phyloP scores from a whole-genome alignment of 768 basidiomycete species.

The Chalciporus pseudorubinellus region DNA sequence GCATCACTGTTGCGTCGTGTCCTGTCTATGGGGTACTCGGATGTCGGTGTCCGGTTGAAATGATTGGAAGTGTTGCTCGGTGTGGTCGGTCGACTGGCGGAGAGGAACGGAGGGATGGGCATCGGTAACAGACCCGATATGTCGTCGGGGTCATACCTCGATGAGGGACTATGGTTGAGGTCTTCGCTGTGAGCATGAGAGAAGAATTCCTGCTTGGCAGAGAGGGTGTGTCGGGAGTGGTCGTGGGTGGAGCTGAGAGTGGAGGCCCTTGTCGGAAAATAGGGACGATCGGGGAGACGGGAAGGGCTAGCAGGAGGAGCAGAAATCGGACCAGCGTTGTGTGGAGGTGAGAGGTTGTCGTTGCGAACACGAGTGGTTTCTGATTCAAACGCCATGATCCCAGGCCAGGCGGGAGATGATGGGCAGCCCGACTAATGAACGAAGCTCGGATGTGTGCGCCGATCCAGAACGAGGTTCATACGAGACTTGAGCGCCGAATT shows the following conservation, averaged over 20 bases:
- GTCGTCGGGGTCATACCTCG: constrained; percentile 12
- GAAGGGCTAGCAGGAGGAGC: constrained; percentile 36
- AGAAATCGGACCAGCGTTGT: constrained; percentile 29
- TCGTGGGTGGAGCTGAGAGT: constrained; percentile 55
- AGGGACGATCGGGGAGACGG: constrained; percentile 49
- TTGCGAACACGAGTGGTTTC: constrained; percentile 29
- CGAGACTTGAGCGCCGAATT: constrained; percentile 9
- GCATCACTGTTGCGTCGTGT: constrained; percentile 47
- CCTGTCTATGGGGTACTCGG: constrained; percentile 50
- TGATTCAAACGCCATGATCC: constrained; percentile 30
- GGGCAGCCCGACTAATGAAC: constrained; percentile 9
- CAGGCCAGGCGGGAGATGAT: constrained; percentile 1
- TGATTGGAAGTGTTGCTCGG: constrained; percentile 47
- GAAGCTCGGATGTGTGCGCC: constrained; percentile 7
- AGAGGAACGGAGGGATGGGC: constrained; percentile 46
- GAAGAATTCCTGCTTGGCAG: constrained; percentile 30
- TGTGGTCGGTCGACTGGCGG: constrained; percentile 58
- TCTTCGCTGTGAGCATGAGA: constrained; percentile 67
- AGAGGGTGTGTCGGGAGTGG: constrained; percentile 47
- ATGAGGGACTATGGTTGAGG: constrained; percentile 49
- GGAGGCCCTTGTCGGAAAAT: constrained; percentile 61
- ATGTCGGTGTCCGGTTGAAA: constrained; percentile 50
- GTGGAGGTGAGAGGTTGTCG: constrained; percentile 14
- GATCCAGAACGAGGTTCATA: constrained; percentile 16
- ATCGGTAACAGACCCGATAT: constrained; percentile 36